A percentile compares a stretch with the other conserved stretches of the same genome.
Evolutionary conservation across 257 asterid genomes (phyloP).

Genomic region (Lantana camara): DNA sequence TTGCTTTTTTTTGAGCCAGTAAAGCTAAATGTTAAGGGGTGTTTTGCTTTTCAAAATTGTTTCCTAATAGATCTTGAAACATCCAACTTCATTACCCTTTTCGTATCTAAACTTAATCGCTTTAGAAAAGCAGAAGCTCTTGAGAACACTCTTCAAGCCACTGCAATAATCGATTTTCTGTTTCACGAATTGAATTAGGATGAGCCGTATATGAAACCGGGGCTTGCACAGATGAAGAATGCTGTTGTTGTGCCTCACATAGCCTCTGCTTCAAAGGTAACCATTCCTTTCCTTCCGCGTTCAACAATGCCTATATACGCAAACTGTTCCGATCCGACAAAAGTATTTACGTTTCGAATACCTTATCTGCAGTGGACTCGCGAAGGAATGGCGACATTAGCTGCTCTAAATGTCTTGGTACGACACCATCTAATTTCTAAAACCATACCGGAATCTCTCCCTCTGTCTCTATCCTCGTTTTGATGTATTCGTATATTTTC

Average conservation of each 20-base stretch:
- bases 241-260: constrained; percentile 95
- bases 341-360: background rate
- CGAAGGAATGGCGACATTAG: constrained; percentile 98
- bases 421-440: background rate
- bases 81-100: too few relatives aligned
- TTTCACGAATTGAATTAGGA: constrained; percentile 47
- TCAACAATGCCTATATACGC: background rate
- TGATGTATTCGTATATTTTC: constrained; percentile 6
- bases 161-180: too few relatives aligned
- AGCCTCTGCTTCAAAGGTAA: constrained; percentile 98
- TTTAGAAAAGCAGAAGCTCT: too few relatives aligned
- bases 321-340: too few relatives aligned
- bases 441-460: too few relatives aligned
- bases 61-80: background rate
- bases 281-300: background rate
- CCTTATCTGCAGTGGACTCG: constrained; percentile 87
- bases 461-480: background rate
- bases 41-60: too few relatives aligned
- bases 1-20: too few relatives aligned
- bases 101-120: too few relatives aligned
- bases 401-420: constrained; percentile 96
- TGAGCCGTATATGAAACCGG: constrained; percentile 96
- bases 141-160: too few relatives aligned
- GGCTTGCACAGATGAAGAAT: constrained; percentile 85
- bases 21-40: too few relatives aligned